A percentile compares a stretch with the other conserved stretches of the same genome.
These are phyloP conservation scores for Blumeria graminis DNA, from an alignment of 2,329 filamentous ascomycete genomes.

Conservation along the genomic window DNA sequence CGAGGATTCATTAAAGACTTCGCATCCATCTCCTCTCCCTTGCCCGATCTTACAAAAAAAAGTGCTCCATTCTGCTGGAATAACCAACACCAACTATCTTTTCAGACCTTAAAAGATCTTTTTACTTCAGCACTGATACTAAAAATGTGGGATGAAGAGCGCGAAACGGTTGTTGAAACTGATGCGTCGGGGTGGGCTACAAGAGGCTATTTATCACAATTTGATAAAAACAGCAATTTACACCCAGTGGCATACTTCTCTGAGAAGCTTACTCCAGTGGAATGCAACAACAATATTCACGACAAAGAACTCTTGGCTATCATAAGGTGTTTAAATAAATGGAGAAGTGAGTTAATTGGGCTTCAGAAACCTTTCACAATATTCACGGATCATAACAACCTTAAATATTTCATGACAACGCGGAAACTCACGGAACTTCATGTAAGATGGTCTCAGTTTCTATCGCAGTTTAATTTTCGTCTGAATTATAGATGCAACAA, in stretches of 20 bases:
- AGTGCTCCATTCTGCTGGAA: not conserved
- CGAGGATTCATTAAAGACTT: not conserved
- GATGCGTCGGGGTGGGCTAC: not conserved
- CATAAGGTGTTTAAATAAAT: slow-evolving; percentile 5
- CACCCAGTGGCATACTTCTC: slow-evolving; percentile 10
- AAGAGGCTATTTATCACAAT: not conserved
- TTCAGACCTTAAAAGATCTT: not conserved
- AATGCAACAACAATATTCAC: slow-evolving; percentile 15
- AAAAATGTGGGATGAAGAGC: not conserved
- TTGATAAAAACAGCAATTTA: not conserved
- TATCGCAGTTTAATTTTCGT: not conserved
- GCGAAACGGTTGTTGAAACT: not conserved
- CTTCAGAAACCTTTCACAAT: not conserved
- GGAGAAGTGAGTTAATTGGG: slow-evolving; percentile 1
- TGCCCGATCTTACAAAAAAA: not conserved
- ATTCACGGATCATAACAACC: slow-evolving; percentile 2
- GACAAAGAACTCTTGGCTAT: slow-evolving; percentile 15
- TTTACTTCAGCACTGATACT: not conserved
- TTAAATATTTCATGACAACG: slow-evolving; percentile 2
- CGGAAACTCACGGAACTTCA: not conserved
- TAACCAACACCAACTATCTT: not conserved
- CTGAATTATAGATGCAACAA: not conserved
- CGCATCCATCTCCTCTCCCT: not conserved
- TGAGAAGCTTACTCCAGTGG: slow-evolving; percentile 7
- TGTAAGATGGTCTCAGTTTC: not conserved